These are phyloP conservation scores for Xylaria castorea DNA, from an alignment of 495 filamentous ascomycete genomes.

Conservation along the genomic window DNA sequence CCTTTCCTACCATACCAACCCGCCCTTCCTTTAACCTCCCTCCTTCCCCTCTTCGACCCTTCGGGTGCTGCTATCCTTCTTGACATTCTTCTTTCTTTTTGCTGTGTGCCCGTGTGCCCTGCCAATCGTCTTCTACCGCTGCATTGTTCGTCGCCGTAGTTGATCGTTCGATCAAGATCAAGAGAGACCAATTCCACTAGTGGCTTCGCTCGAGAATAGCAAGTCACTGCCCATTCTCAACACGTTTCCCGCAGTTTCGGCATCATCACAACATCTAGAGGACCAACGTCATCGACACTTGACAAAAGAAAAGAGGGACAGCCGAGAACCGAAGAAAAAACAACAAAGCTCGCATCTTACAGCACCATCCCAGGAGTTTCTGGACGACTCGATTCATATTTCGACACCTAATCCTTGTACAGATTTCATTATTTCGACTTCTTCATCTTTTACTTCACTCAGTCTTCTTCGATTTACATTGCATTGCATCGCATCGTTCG, in stretches of 20 bases:
- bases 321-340: slow-evolving; percentile 14
- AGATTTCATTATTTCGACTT: slow-evolving; percentile 26
- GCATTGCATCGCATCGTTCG: slow-evolving; percentile 24
- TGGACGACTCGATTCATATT: slow-evolving; percentile 31
- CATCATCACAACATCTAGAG: slow-evolving; percentile 21
- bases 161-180: slow-evolving; percentile 24
- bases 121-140: slow-evolving; percentile 33
- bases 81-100: slow-evolving; percentile 41
- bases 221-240: slow-evolving; percentile 12
- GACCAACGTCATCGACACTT: slow-evolving; percentile 8
- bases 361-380: slow-evolving; percentile 27
- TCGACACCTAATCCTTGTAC: slow-evolving; percentile 31
- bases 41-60: slow-evolving; percentile 40
- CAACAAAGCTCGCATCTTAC: slow-evolving; percentile 8
- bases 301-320: slow-evolving; percentile 17
- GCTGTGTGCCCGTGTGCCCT: slow-evolving; percentile 36
- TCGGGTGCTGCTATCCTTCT: slow-evolving; percentile 52
- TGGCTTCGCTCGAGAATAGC: slow-evolving; percentile 23
- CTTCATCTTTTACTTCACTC: slow-evolving; percentile 11
- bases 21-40: slow-evolving; percentile 42
- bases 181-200: slow-evolving; percentile 14
- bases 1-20: slow-evolving; percentile 30
- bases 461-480: slow-evolving; percentile 27
- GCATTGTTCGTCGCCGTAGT: slow-evolving; percentile 43
- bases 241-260: slow-evolving; percentile 12